Evolutionary conservation across 257 asterid species (phyloP).

Genomic region (Forsythia suspensa): DNA sequence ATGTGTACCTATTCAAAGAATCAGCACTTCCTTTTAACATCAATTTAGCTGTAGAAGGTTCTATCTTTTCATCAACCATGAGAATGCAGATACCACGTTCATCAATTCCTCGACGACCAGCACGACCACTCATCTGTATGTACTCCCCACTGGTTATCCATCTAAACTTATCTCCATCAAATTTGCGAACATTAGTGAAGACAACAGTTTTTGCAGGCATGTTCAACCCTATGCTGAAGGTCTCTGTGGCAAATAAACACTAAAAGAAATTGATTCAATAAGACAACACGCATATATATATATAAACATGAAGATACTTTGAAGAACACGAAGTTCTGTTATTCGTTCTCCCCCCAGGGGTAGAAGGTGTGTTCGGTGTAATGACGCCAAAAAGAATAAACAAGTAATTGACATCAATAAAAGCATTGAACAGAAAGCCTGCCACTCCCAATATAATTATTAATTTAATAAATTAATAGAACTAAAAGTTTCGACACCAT

Average conservation of each 20-base stretch:
- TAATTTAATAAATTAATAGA: not conserved
- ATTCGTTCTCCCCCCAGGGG: not conserved
- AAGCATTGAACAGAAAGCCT: not conserved
- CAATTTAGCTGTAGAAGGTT: constrained; percentile 84
- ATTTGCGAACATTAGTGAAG: constrained; percentile 94
- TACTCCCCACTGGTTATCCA: constrained; percentile 99
- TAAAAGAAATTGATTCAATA: constrained; percentile 35
- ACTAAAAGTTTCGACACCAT: not conserved
- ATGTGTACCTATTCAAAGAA: constrained; percentile 77
- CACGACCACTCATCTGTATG: constrained; percentile 99
- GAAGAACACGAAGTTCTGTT: not conserved
- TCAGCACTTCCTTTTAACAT: constrained; percentile 98
- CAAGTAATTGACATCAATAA: not conserved
- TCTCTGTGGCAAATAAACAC: constrained; percentile 99
- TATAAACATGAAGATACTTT: not conserved
- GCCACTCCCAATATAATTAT: constrained; percentile 2
- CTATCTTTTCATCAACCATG: constrained; percentile 97
- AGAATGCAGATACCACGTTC: constrained; percentile 98
- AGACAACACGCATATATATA: not conserved
- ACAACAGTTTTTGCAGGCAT: constrained; percentile 99
- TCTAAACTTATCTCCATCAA: constrained; percentile 95
- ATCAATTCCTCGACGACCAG: constrained; percentile 99
- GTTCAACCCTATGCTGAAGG: constrained; percentile 97
- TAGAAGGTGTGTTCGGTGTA: constrained; percentile 11
- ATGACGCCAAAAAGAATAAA: constrained; percentile 10